Base-by-base conservation (phyloP, 2,329 filamentous ascomycete genomes). In the Aschersonia sp. region DNA sequence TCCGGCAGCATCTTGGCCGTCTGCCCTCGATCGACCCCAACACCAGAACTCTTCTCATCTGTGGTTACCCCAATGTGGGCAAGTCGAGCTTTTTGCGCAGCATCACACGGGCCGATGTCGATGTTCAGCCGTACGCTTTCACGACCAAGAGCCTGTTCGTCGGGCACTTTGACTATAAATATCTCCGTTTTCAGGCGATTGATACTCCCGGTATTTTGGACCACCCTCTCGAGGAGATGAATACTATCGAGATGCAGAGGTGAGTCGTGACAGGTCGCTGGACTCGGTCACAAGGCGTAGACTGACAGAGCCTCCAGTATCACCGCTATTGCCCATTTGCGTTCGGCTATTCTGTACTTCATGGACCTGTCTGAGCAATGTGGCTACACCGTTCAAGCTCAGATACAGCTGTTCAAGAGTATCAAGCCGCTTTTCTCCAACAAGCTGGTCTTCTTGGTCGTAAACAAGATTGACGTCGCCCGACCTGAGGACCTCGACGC, bases 161-260 rank as follows among this genome's bases (percentile, higher is more conserved):
- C 32, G 92, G 92, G 50, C 92, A 98, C 69, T 95, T 97, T 63
- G 88, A 95, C 68, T 94, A 94, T 74, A 95, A 95, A 69, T 66
- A 66, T 48, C 55, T 66, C 48, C 64, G 68, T 37, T 76, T 76
- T 61, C 72, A 74, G 70, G 89, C 88, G 31, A 95, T 98, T 57
- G 92, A 98, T 68, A 98, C 92, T 9, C 90, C 90, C n/a, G 92
- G 92, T 73, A 95, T 98, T 56, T 72, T 98, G 51, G 92, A 98
- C 58, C 92, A 98, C 64, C 89, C 90, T 37, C 79, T 98, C 7
- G 92, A 97, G 68, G 92, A 97, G 71, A 98, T 97, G 92, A 95
- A 95, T 70, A 97, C 92, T 4, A 98, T 98, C 62, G 92, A 98
- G 69, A 97, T 97, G 87, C 92, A 97, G 73, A 66, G 56, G 55